These are phyloP conservation scores for Thuidium tamariscinum DNA, from an alignment of 225 moss, liverwort and hornwort species.

Conservation along the genomic window DNA sequence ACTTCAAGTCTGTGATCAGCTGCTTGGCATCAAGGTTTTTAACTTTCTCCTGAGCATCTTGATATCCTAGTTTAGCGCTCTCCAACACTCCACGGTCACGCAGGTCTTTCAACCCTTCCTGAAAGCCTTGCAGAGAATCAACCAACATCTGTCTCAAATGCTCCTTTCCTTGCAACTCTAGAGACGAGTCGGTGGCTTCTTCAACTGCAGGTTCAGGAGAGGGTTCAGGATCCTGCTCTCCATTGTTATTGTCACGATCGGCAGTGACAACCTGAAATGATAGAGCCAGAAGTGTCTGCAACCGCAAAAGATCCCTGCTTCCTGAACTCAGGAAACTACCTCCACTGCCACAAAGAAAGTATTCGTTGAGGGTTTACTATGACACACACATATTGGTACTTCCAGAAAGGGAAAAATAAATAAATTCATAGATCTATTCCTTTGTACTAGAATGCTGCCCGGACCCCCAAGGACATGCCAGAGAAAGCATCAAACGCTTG, in stretches of 20 bases:
- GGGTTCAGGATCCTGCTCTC: conserved; percentile 50
- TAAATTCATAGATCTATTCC: not conserved
- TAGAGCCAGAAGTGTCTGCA: conserved; percentile 50
- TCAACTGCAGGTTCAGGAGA: conserved; percentile 38
- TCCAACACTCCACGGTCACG: conserved; percentile 69
- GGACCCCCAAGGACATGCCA: not conserved
- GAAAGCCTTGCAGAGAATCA: conserved; percentile 49
- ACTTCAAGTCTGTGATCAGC: conserved; percentile 29
- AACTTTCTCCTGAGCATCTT: conserved; percentile 57
- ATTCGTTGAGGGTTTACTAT: not conserved
- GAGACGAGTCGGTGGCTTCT: conserved; percentile 36
- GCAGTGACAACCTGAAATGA: conserved; percentile 67
- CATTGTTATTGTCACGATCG: conserved; percentile 56
- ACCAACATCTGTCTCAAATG: conserved; percentile 52
- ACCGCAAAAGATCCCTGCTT: conserved; percentile 20
- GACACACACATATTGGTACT: not conserved
- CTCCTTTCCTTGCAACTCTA: conserved; percentile 46
- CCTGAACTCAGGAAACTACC: conserved; percentile 20
- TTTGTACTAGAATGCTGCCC: not conserved
- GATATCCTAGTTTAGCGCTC: conserved; percentile 54
- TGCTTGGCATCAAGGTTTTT: conserved; percentile 53
- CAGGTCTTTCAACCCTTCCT: conserved; percentile 57
- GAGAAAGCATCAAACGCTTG: not conserved
- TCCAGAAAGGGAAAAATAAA: not conserved
- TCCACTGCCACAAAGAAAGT: conserved; percentile 11